Evolutionary conservation across 2,329 filamentous ascomycete species (phyloP).

Genomic region (Calonectria hawksworthii): DNA sequence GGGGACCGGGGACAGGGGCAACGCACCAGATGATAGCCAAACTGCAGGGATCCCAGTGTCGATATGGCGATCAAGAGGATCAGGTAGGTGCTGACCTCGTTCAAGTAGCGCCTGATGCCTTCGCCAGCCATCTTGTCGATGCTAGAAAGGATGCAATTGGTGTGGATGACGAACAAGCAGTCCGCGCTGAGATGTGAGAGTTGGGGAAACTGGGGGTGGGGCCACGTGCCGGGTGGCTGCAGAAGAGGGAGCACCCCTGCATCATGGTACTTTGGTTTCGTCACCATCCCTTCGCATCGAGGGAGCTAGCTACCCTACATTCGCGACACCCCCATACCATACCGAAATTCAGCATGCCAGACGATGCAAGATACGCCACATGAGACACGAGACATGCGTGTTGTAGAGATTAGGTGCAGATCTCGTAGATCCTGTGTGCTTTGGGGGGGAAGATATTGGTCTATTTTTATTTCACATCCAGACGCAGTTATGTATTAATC

Average conservation of each 20-base stretch:
- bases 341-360: neutral
- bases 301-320: conserved; percentile 17
- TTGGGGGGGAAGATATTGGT: neutral
- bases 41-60: conserved; percentile 91
- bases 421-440: neutral
- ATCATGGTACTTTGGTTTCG: neutral
- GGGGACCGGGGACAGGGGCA: conserved; percentile 8
- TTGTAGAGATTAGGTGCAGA: neutral
- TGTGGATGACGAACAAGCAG: neutral
- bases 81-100: conserved; percentile 80
- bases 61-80: conserved; percentile 81
- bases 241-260: conserved; percentile 12
- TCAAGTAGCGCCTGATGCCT: conserved; percentile 48
- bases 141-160: conserved; percentile 9
- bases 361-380: neutral
- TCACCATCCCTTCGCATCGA: neutral
- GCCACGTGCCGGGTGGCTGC: conserved; percentile 31
- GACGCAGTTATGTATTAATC: neutral
- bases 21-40: conserved; percentile 90
- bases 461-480: neutral
- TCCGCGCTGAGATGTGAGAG: neutral
- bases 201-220: conserved; percentile 26
- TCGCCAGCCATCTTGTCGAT: conserved; percentile 48
- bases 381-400: neutral
- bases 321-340: neutral